Evolutionary conservation across 768 basidiomycete genomes (phyloP).

Genomic region (Tricholoma bakamatsutake): DNA sequence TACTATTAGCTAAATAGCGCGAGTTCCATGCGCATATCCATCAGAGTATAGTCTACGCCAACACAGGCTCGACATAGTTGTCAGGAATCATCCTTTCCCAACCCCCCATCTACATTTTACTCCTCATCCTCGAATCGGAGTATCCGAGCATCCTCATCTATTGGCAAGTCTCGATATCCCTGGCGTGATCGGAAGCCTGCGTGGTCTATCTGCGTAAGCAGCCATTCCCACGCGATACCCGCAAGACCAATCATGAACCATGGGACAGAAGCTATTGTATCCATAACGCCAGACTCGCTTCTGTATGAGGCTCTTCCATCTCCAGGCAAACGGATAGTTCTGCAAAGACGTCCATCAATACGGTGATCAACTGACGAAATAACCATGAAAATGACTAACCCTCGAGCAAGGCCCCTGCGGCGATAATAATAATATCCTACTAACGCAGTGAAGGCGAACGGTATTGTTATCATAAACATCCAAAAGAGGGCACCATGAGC

Average conservation of each 20-base stretch:
- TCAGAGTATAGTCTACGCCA: too few species aligned
- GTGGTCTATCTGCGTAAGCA: constrained; percentile 41
- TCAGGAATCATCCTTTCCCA: too few species aligned
- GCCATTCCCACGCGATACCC: constrained; percentile 67
- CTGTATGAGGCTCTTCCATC: constrained; percentile 35
- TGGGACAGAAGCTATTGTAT: constrained; percentile 81
- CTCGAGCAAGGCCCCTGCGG: constrained; percentile 64
- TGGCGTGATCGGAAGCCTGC: constrained; percentile 41
- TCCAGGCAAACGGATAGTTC: constrained; percentile 75
- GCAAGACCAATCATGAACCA: constrained; percentile 82
- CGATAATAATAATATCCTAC: constrained; percentile 81
- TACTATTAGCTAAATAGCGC: too few species aligned
- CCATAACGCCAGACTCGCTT: constrained; percentile 42
- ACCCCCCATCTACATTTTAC: constrained; percentile 10
- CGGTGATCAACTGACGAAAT: constrained; percentile 3
- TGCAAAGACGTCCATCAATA: constrained; percentile 21
- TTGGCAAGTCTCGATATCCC: constrained; percentile 72
- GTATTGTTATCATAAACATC: constrained; percentile 69
- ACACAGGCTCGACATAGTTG: too few species aligned
- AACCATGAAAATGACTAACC: constrained; percentile 34
- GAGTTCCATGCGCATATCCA: too few species aligned
- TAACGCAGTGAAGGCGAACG: constrained; percentile 70
- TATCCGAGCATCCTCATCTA: constrained; percentile 88
- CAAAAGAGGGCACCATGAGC: constrained; percentile 80
- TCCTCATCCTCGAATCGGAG: constrained; percentile 81